A percentile compares a stretch with the other conserved stretches of the same genome.
Evolutionary conservation across 176 grass and related monocot genomes (phyloP).

Genomic region (Dendrocalamus sinicus): DNA sequence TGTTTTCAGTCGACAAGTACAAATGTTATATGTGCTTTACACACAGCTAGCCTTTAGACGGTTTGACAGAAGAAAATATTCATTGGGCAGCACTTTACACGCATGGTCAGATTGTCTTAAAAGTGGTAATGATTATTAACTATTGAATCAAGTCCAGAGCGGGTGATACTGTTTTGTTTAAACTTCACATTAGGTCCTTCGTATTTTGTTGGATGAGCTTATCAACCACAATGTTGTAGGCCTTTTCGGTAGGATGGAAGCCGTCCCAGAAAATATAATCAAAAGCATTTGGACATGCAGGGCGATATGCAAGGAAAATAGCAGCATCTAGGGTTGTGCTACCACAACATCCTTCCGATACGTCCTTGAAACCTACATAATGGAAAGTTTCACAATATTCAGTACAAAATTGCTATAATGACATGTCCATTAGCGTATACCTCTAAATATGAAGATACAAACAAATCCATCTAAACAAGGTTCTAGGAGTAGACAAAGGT

Average conservation of each 20-base stretch:
- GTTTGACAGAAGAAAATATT: neutral
- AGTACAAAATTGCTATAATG: neutral
- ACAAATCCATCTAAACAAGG: neutral
- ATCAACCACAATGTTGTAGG: conserved; percentile 53
- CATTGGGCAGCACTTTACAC: neutral
- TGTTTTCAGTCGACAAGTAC: neutral
- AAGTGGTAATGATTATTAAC: neutral
- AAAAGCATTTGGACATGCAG: conserved; percentile 39
- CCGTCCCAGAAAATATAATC: conserved; percentile 70
- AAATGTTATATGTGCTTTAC: neutral
- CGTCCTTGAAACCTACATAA: conserved; percentile 51
- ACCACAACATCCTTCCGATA: conserved; percentile 36
- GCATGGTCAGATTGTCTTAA: neutral
- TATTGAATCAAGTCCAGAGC: neutral
- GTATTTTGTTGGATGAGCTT: conserved; percentile 30
- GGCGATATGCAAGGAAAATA: conserved; percentile 54
- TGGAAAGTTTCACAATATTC: neutral
- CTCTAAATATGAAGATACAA: neutral
- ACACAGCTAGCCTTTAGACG: neutral
- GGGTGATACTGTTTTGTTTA: neutral
- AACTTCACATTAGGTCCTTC: neutral
- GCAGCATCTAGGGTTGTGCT: conserved; percentile 22
- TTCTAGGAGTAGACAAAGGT: too few species aligned
- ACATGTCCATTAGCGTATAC: neutral
- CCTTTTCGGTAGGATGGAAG: conserved; percentile 54